phyloP scores from a whole-genome alignment of 805 yeast species.

The Wickerhamomyces bisporus region DNA sequence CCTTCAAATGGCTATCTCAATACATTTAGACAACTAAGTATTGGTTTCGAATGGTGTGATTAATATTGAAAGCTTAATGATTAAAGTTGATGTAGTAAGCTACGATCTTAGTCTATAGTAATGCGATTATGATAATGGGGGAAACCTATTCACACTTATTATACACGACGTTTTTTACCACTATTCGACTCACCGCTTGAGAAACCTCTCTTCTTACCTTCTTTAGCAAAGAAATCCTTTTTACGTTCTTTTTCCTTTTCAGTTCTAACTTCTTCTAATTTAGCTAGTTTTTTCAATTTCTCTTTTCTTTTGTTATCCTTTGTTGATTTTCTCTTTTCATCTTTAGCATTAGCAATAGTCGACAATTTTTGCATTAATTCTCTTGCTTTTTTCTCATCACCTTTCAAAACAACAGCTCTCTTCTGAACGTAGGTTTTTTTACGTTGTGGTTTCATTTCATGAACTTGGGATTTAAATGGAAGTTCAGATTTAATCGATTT shows the following conservation, averaged over 20 bases:
- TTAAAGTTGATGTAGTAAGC: too few species aligned
- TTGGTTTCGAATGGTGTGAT: background rate
- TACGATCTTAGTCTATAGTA: too few species aligned
- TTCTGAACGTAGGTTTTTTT: slow-evolving; percentile 77
- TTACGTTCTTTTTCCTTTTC: slow-evolving; percentile 82
- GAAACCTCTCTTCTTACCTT: slow-evolving; percentile 57
- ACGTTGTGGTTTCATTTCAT: slow-evolving; percentile 82
- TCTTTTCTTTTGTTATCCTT: slow-evolving; percentile 73
- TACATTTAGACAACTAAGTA: slow-evolving; percentile 51
- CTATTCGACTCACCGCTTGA: slow-evolving; percentile 22
- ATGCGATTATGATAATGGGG: too few species aligned
- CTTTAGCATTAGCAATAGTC: slow-evolving; percentile 83
- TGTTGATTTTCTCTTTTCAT: slow-evolving; percentile 65
- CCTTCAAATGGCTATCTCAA: slow-evolving; percentile 97
- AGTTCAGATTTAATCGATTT: slow-evolving; percentile 65
- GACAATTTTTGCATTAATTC: slow-evolving; percentile 81
- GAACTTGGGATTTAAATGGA: slow-evolving; percentile 91
- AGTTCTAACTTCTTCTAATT: slow-evolving; percentile 59
- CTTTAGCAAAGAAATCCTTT: slow-evolving; percentile 75
- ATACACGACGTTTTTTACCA: slow-evolving; percentile 25
- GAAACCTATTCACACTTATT: background rate
- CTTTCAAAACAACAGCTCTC: slow-evolving; percentile 90
- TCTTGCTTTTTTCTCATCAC: slow-evolving; percentile 91
- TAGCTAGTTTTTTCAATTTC: slow-evolving; percentile 69
- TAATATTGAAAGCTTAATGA: too few species aligned